Evolutionary conservation across 2,329 filamentous ascomycete species (phyloP).

Genomic region (Cercospora zeae-maydis): DNA sequence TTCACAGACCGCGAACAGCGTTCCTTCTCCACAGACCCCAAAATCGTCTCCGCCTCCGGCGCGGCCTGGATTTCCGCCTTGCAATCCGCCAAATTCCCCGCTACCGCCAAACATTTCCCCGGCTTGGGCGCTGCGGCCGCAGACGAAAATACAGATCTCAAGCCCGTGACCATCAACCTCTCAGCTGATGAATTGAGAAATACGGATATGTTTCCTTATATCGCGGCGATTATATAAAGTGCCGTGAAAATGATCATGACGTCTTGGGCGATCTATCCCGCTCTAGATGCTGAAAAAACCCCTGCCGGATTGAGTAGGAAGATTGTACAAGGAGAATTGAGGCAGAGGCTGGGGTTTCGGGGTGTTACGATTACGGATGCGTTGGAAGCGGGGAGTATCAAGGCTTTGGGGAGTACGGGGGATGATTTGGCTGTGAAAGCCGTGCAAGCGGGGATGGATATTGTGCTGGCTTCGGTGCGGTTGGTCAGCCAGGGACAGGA

Average conservation of each 20-base stretch:
- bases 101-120: conserved; percentile 23
- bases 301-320: conserved; percentile 17
- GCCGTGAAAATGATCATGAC: conserved; percentile 21
- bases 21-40: conserved; percentile 16
- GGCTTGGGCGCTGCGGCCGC: conserved; percentile 15
- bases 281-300: conserved; percentile 5
- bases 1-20: conserved; percentile 19
- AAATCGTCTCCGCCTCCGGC: conserved; percentile 6
- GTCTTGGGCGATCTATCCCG: conserved; percentile 22
- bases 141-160: conserved; percentile 17
- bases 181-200: conserved; percentile 10
- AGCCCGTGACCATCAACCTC: conserved; percentile 16
- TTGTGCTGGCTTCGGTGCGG: conserved; percentile 15
- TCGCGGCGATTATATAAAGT: conserved; percentile 6
- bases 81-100: conserved; percentile 13
- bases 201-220: conserved; percentile 18
- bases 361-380: conserved; percentile 25
- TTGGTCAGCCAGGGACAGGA: conserved; percentile 14
- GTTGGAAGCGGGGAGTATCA: conserved; percentile 19
- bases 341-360: conserved; percentile 13
- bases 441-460: conserved; percentile 20
- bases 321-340: conserved; percentile 16
- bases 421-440: conserved; percentile 14
- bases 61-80: conserved; percentile 17
- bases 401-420: conserved; percentile 14